A percentile compares a stretch with the other conserved stretches of the same genome.
phyloP scores from a whole-genome alignment of 2,329 filamentous ascomycete genomes.

The Penicillium sumatraense region DNA sequence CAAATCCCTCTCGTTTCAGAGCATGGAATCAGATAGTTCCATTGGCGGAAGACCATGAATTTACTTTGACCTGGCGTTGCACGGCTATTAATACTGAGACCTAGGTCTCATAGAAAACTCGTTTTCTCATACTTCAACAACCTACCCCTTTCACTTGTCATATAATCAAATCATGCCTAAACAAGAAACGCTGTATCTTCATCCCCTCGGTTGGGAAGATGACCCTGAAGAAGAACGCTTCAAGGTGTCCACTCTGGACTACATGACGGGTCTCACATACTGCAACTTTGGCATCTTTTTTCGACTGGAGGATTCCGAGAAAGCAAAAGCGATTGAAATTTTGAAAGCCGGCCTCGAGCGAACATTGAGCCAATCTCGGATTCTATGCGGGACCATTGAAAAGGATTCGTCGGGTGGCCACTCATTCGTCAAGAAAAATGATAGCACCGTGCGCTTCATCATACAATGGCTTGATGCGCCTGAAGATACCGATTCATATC shows the following conservation, averaged over 20 bases:
- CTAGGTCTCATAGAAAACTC: too few species aligned
- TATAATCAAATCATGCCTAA: neutral
- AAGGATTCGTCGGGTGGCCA: conserved; percentile 41
- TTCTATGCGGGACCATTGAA: conserved; percentile 48
- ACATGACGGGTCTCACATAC: conserved; percentile 38
- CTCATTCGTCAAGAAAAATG: conserved; percentile 42
- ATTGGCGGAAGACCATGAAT: too few species aligned
- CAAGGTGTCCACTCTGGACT: conserved; percentile 44
- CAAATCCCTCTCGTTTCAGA: too few species aligned
- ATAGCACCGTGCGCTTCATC: conserved; percentile 41
- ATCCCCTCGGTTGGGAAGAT: conserved; percentile 21
- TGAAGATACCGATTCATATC: conserved; percentile 33
- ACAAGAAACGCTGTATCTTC: neutral
- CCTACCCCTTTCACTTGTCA: too few species aligned
- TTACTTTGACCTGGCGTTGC: too few species aligned
- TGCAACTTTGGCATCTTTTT: conserved; percentile 50
- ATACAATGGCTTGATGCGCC: conserved; percentile 45
- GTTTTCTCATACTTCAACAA: too few species aligned
- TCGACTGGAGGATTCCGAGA: conserved; percentile 37
- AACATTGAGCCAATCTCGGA: conserved; percentile 43
- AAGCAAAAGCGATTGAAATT: conserved; percentile 25
- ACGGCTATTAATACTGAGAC: too few species aligned
- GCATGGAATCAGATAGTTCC: too few species aligned
- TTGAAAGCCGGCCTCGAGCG: conserved; percentile 43
- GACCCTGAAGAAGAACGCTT: conserved; percentile 44